phyloP scores from a whole-genome alignment of 768 basidiomycete species.

The Termitomyces sp. region DNA sequence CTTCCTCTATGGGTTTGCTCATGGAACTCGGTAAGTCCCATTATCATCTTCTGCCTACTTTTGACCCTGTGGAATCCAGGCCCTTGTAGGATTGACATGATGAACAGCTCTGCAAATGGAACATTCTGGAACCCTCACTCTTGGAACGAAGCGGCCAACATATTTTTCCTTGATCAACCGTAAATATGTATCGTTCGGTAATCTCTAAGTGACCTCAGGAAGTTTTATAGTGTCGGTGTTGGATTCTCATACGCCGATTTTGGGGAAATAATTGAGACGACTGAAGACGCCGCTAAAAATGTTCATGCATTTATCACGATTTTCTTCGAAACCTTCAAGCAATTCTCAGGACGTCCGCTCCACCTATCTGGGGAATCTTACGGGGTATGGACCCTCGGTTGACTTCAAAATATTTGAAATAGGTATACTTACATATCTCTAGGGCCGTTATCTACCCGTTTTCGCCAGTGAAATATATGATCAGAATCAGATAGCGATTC shows the following conservation, averaged over 20 bases:
- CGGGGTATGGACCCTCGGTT: conserved; percentile 36
- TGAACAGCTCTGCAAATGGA: conserved; percentile 46
- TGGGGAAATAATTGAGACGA: conserved; percentile 63
- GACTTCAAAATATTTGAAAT: background rate
- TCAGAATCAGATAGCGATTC: conserved; percentile 49
- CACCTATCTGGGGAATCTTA: conserved; percentile 80
- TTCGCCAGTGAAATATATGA: conserved; percentile 77
- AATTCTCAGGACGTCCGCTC: conserved; percentile 62
- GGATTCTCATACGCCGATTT: conserved; percentile 70
- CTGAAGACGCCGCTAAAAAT: conserved; percentile 77
- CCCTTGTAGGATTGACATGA: conserved; percentile 49
- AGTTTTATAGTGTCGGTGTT: conserved; percentile 48
- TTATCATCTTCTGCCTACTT: background rate
- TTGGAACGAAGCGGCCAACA: conserved; percentile 62
- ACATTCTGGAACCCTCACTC: conserved; percentile 59
- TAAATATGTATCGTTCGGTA: conserved; percentile 5
- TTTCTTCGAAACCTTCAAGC: conserved; percentile 74
- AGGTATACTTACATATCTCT: conserved; percentile 9
- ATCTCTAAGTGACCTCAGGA: background rate
- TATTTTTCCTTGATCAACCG: conserved; percentile 72
- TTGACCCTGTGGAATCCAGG: conserved; percentile 14
- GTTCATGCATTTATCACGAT: conserved; percentile 70
- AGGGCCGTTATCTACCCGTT: conserved; percentile 68
- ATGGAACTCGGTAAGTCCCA: conserved; percentile 62
- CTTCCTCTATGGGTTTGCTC: conserved; percentile 53